Conservation (phyloP, 2,329 filamentous ascomycete genomes). For the Hyphodiscus sp. region DNA sequence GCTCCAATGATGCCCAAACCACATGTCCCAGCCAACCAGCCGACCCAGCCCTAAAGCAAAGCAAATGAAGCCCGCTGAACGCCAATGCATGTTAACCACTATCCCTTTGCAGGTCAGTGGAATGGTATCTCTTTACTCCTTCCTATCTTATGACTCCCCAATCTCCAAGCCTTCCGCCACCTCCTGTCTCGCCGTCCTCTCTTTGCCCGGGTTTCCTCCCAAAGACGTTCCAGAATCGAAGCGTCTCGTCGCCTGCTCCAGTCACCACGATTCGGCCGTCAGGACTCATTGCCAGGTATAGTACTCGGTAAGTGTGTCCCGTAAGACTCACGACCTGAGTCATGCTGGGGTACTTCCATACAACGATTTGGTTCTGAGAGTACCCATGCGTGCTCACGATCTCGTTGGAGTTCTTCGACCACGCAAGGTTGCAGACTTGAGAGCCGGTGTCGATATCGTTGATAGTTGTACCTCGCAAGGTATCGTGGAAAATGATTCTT, state of each 20-base stretch:
- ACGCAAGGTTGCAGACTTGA: constrained; percentile 97
- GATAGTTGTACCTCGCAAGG: constrained; percentile 69
- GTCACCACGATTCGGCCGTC: constrained; percentile 92
- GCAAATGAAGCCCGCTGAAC: neutral
- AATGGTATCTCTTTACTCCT: neutral
- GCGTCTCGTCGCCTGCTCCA: constrained; percentile 90
- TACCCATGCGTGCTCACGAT: constrained; percentile 97
- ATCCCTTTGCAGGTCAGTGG: no score
- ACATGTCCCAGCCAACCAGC: neutral
- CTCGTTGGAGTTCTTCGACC: constrained; percentile 96
- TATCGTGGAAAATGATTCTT: constrained; percentile 98
- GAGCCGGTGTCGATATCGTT: constrained; percentile 94
- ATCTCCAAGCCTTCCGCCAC: constrained; percentile 59
- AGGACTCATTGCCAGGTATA: constrained; percentile 96
- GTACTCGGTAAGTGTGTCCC: constrained; percentile 90
- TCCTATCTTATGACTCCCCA: constrained; percentile 73
- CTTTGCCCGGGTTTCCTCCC: constrained; percentile 67
- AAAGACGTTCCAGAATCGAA: constrained; percentile 96
- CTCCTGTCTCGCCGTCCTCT: constrained; percentile 58
- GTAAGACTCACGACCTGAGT: constrained; percentile 92
- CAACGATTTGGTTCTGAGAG: constrained; percentile 96
- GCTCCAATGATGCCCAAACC: neutral
- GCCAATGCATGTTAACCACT: neutral
- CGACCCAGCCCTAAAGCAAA: neutral
- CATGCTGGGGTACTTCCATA: constrained; percentile 99